phyloP scores from a whole-genome alignment of 2,329 filamentous ascomycete species.

The Ciborinia camelliae region DNA sequence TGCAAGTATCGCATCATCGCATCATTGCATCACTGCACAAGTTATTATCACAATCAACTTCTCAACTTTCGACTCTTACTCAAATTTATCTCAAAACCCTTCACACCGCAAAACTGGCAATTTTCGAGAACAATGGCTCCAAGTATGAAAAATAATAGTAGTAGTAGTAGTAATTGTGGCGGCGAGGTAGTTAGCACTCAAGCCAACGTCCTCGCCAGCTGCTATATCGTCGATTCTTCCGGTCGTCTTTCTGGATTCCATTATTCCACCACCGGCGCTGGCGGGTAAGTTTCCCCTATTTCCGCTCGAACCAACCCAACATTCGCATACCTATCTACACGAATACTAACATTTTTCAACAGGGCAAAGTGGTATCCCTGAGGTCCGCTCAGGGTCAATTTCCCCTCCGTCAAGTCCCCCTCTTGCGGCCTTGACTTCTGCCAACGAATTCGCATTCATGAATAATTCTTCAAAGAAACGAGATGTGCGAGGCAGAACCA shows the following conservation, averaged over 20 bases:
- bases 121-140: constrained; percentile 35
- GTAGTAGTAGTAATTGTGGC: constrained; percentile 72
- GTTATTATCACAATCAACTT: constrained; percentile 15
- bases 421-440: constrained; percentile 70
- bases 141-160: constrained; percentile 36
- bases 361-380: constrained; percentile 93
- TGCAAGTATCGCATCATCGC: neutral
- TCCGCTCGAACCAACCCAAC: neutral
- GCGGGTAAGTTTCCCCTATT: constrained; percentile 52
- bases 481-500: constrained; percentile 37
- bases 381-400: constrained; percentile 64
- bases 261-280: constrained; percentile 90
- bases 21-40: neutral
- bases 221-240: constrained; percentile 77
- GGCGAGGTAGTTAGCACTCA: constrained; percentile 52
- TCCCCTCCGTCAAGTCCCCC: constrained; percentile 87
- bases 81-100: constrained; percentile 16
- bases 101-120: constrained; percentile 37
- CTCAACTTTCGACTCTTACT: neutral
- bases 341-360: constrained; percentile 38
- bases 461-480: constrained; percentile 42
- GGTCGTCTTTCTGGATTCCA: constrained; percentile 78
- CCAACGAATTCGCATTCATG: constrained; percentile 63
- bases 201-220: constrained; percentile 82
- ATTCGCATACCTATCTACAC: neutral